Conservation (phyloP, 208 protist genomes). For the Wallacemonas sp. region DNA sequence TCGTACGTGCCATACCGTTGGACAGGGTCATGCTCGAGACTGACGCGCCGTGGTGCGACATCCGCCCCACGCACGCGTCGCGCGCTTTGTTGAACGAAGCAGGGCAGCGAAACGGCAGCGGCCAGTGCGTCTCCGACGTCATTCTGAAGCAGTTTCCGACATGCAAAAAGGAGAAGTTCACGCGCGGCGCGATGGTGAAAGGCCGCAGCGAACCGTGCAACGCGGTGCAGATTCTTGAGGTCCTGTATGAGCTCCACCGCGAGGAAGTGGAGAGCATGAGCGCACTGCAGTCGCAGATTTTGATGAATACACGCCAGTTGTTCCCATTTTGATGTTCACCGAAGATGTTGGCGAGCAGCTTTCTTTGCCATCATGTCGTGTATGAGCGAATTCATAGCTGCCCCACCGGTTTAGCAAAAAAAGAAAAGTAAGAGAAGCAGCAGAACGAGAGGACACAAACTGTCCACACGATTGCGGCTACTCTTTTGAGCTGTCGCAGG, state of each 20-base stretch:
- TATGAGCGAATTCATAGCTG: too few relatives aligned
- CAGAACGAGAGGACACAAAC: too few relatives aligned
- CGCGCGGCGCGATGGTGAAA: constrained; percentile 56
- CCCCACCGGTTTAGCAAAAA: too few relatives aligned
- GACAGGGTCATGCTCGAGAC: constrained; percentile 94
- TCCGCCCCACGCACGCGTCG: constrained; percentile 90
- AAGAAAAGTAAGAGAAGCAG: too few relatives aligned
- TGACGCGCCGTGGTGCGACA: constrained; percentile 94
- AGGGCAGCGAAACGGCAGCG: background rate
- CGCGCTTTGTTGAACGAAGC: constrained; percentile 25
- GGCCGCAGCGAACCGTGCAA: constrained; percentile 69
- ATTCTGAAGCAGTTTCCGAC: constrained; percentile 34
- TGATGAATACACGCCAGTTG: constrained; percentile 47
- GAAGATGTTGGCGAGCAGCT: too few relatives aligned
- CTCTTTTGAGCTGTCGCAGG: too few relatives aligned
- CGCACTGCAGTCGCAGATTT: constrained; percentile 37
- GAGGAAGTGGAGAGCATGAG: constrained; percentile 41
- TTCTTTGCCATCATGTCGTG: too few relatives aligned
- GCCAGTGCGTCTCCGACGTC: constrained; percentile 29
- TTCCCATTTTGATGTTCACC: constrained; percentile 42
- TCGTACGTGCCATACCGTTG: constrained; percentile 78
- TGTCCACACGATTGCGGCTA: too few relatives aligned
- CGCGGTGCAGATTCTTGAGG: constrained; percentile 61
- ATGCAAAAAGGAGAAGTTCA: constrained; percentile 76
- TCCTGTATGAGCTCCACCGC: constrained; percentile 58